Evolutionary conservation across 2,329 filamentous ascomycete genomes (phyloP), one percentile per base, ranked within the genome.

Genomic region (Hymenoscyphus fructigenus): DNA sequence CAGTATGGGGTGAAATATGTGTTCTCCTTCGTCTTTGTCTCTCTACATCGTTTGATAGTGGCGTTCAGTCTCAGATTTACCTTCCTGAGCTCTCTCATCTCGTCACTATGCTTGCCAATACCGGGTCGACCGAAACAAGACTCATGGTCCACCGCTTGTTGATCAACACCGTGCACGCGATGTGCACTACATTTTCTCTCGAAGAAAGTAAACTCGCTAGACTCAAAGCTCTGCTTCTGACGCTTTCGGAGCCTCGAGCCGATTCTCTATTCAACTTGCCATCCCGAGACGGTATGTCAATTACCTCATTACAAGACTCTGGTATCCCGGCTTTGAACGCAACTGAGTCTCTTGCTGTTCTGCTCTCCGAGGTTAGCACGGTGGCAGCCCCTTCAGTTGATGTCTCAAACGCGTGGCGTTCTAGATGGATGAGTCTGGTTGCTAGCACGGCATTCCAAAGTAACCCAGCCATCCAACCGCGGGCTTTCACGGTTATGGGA

Each of bases 391-490:
- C 87, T 12, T 87, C 87, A 0, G 77, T 86, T 9, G 87, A 90
- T 69, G 80, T 88, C 71, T 84, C 87, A 26, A 91, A 91, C 71
- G 83, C 85, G 17, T 91, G 88, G 88, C 84, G 88, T 29, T 88
- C 88, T 23, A 83, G 88, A 23, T 91, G 88, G 88, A 90, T 91
- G 88, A 89, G 87, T 70, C 78, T 91, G 26, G 87, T 91, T 47
- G 87, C 88, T 17, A 91, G 88, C 72, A 91, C 88, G 10, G 88
- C 88, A 0, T 91, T 91, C 73, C 88, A 91, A 73, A 90, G 88
- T 72, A 91, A 91, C 72, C 88, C 88, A 9, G 87, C 88, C 1
- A 88, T 91, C 63, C 88, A 91, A 68, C 87, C 88, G 5, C 80
- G 86, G 23, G 88, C 88, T 1, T 91, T 91, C 70, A 84, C 87